Evolutionary conservation across 1,284 basidiomycete genomes (phyloP).

Genomic region (Cryptococcus wingfieldii): DNA sequence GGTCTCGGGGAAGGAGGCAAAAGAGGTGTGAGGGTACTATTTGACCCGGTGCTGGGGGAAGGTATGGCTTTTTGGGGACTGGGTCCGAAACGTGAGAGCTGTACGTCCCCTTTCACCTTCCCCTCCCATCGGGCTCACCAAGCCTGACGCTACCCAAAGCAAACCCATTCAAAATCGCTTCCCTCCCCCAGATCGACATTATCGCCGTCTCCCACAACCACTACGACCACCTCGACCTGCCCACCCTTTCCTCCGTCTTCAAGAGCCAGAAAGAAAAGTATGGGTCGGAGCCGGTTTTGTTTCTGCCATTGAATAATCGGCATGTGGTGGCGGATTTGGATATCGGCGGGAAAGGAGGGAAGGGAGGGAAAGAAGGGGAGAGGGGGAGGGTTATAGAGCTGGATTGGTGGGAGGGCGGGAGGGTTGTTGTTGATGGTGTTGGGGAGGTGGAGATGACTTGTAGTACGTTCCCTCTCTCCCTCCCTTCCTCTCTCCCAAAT

Average conservation of each 20-base stretch:
- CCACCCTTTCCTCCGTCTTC: conserved; percentile 52
- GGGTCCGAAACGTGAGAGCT: too few species aligned
- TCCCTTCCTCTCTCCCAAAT: too few species aligned
- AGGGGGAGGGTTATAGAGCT: conserved; percentile 53
- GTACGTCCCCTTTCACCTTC: too few species aligned
- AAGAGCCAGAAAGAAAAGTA: conserved; percentile 20
- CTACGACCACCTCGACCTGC: conserved; percentile 62
- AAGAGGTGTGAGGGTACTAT: too few species aligned
- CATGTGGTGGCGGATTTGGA: conserved; percentile 52
- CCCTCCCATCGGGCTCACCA: too few species aligned
- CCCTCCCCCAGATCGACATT: conserved; percentile 62
- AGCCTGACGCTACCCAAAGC: too few species aligned
- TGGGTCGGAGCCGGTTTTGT: conserved; percentile 56
- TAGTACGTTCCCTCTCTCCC: conserved; percentile 18
- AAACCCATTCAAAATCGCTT: conserved; percentile 56
- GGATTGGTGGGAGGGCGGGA: conserved; percentile 63
- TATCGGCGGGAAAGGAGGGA: too few species aligned
- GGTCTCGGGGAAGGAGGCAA: too few species aligned
- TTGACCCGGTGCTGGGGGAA: too few species aligned
- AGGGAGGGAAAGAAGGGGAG: too few species aligned
- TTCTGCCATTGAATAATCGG: conserved; percentile 60
- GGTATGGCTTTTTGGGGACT: too few species aligned
- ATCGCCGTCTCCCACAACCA: conserved; percentile 61
- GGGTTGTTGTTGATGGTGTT: conserved; percentile 24
- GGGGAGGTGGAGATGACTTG: conserved; percentile 33